Evolutionary conservation across 768 basidiomycete genomes (phyloP), one percentile per base, ranked within the genome.

Genomic region (Boletus reticulatus): DNA sequence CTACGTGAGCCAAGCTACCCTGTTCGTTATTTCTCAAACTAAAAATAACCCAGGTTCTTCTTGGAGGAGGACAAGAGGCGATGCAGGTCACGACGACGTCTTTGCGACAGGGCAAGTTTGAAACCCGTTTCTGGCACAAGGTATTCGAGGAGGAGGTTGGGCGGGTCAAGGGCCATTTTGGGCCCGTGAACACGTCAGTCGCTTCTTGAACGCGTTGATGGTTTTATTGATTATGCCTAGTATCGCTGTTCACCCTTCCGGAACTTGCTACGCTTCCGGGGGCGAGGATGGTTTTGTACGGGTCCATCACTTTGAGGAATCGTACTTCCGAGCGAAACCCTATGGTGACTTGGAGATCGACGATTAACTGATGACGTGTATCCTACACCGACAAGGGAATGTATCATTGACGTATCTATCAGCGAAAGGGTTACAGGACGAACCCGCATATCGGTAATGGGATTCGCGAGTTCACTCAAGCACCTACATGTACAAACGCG

Each of bases 11-110:
- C 29, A 22, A n/a, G 17, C 16, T 32, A 20, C 41, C 16, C 54
- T 32, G 19, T n/a, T 29, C 27, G 27, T 29, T 29, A 29, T 29
- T 29, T 9, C 27, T 32, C 43, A 14, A 29, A 44, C 38, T 36
- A 24, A 14, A 20, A 5, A 9, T 5, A 3, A 52, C 34, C 41
- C 53, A 94, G 91, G 81, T 95, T 42, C 82, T 98, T 32, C 78
- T 97, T 22, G 97, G 97, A 43, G 96, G 97, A 72, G 97, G 97
- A 42, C 97, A 98, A 73, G 96, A 97, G 69, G 97, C 97, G 5
- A 96, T 94, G 93, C 86, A 78, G 65, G 97, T 98, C 48, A 98
- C 97, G 14, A 98, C 94, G 9, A 98, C 96, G 1, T 94, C 93
- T 2, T 66, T 85, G 22, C 85, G 97, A 49, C 92, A 97, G 71